Evolutionary conservation across 2,329 filamentous ascomycete species (phyloP), one percentile per base, ranked within the genome.

Genomic region (Madurella mycetomatis): DNA sequence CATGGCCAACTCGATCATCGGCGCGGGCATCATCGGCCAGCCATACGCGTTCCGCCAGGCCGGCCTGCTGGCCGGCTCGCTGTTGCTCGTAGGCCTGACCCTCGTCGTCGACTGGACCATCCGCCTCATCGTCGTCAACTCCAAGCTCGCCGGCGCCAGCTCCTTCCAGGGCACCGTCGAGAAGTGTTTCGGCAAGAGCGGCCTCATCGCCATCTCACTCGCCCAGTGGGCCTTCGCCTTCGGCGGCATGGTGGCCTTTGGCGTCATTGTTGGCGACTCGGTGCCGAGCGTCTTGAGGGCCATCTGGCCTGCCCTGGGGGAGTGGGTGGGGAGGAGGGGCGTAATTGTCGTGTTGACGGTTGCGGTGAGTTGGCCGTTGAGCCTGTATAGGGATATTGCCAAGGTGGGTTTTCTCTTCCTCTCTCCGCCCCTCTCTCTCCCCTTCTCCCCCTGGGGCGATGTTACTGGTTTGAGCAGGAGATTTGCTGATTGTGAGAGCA

Each of bases 161-260:
- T 95, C 88, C 53, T 99, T 97, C 69, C 94, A 99, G 74, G 88
- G 90, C 40, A 99, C 94, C 0, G 91, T 99, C 67, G 87, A 96
- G 72, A 85, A 92, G 72, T 99, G 94, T 74, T 99, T 96, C 73
- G 94, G 94, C 5, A 86, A 84, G 65, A 80, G 86, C 16, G 94
- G 94, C 0, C 78, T 99, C 53, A 83, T 99, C 61, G 92, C 94
- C 55, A 96, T 99, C 62, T 80, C 76, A 57, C 61, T 97, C 58
- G 94, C 94, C 47, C 94, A 99, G 75, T 99, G 92, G 92, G 87
- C 90, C 30, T 99, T 99, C 78, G 94, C 94, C 2, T 99, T 97
- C 76, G 94, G 94, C 53, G 94, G 94, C 60, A 99, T 99, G 94
- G 84, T 99, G 53, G 94, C 94, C 13, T 99, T 97, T 71, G 94